Evolutionary conservation across 768 basidiomycete genomes (phyloP).

Genomic region (Clathrus columnatus): DNA sequence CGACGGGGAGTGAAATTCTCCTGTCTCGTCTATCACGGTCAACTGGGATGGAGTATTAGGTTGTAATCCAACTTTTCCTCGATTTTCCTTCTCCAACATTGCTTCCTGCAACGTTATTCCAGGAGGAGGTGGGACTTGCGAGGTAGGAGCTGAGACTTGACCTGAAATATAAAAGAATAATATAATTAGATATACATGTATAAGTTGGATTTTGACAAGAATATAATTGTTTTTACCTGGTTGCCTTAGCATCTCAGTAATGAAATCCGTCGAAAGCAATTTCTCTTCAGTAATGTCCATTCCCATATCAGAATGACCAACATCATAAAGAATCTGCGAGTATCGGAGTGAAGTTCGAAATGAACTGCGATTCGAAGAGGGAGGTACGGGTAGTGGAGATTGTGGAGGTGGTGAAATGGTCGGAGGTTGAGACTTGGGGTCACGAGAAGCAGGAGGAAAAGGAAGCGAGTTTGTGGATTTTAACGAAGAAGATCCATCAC

Average conservation of each 20-base stretch:
- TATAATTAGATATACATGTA: neutral
- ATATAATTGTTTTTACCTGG: slow-evolving; percentile 1
- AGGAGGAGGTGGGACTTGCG: neutral
- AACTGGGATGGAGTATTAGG: neutral
- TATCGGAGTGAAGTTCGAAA: slow-evolving; percentile 12
- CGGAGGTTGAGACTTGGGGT: slow-evolving; percentile 30
- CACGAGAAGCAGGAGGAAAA: slow-evolving; percentile 40
- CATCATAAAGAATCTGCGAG: slow-evolving; percentile 50
- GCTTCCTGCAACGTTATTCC: neutral
- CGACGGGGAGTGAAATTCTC: neutral
- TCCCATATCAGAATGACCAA: slow-evolving; percentile 49
- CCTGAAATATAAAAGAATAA: neutral
- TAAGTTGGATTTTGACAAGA: too few species aligned
- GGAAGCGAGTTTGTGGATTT: slow-evolving; percentile 25
- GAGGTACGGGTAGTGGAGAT: slow-evolving; percentile 14
- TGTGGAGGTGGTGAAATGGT: slow-evolving; percentile 20
- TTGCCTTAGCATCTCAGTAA: slow-evolving; percentile 28
- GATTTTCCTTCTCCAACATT: neutral
- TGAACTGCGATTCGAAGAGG: slow-evolving; percentile 2
- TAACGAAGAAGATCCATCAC: slow-evolving; percentile 14
- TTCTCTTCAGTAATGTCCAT: slow-evolving; percentile 49
- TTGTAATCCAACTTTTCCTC: neutral
- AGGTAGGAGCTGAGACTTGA: neutral
- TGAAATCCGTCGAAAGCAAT: slow-evolving; percentile 52
- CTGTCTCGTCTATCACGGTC: neutral